Conservation (phyloP, 805 yeast species). For the Barnettozyma wickerhamii region DNA sequence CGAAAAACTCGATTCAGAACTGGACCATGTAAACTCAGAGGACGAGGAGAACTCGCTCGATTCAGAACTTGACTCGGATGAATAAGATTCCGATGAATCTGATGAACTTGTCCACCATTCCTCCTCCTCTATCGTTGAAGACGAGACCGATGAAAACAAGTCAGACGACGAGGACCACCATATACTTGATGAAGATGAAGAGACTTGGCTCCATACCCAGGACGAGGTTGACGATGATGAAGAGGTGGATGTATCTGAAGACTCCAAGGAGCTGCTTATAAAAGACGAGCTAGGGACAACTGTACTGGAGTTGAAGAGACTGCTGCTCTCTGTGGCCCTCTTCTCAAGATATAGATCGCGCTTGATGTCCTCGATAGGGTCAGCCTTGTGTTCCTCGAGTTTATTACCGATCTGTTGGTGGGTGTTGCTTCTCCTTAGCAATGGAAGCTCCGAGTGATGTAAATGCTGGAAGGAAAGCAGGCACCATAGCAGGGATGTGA, state of each 20-base stretch:
- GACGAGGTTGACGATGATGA: background rate
- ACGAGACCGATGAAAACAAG: constrained; percentile 5
- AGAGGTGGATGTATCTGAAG: background rate
- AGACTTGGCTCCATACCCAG: background rate
- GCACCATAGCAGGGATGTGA: background rate
- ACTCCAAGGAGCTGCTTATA: background rate
- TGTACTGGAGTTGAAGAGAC: background rate
- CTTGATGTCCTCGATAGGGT: background rate
- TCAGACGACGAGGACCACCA: background rate
- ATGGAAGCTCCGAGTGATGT: background rate
- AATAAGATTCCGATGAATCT: background rate
- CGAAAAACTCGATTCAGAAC: constrained; percentile 4
- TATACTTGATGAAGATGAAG: constrained; percentile 9
- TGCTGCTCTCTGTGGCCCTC: background rate
- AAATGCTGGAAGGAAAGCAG: background rate
- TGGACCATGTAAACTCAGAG: constrained; percentile 1
- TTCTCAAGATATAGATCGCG: background rate
- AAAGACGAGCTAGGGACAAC: background rate
- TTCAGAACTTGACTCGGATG: background rate
- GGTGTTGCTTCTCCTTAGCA: background rate
- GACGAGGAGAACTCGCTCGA: background rate
- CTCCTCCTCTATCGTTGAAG: background rate
- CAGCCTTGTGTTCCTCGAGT: background rate
- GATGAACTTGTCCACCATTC: too few species aligned
- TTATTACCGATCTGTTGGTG: background rate